A percentile compares a stretch with the other conserved stretches of the same genome.
phyloP scores from a whole-genome alignment of 2,329 filamentous ascomycete species.

The Exophiala alcalophila region DNA sequence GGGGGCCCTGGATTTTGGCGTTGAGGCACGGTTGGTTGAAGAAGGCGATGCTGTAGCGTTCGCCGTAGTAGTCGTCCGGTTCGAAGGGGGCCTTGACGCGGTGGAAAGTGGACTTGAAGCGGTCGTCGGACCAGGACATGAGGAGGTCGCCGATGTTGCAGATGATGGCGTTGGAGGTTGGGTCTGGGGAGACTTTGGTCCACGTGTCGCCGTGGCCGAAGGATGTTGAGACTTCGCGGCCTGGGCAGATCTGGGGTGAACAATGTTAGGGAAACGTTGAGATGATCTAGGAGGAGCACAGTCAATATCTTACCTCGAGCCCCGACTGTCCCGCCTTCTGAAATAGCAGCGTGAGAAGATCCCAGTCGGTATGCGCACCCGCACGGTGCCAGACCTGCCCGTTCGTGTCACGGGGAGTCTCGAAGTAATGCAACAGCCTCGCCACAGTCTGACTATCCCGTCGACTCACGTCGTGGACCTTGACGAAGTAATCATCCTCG shows the following conservation, averaged over 20 bases:
- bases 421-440: slow-evolving; percentile 58
- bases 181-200: slow-evolving; percentile 58
- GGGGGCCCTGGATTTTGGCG: slow-evolving; percentile 57
- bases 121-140: slow-evolving; percentile 54
- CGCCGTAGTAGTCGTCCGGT: slow-evolving; percentile 54
- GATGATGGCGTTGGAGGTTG: slow-evolving; percentile 51
- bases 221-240: slow-evolving; percentile 57
- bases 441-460: slow-evolving; percentile 56
- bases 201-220: slow-evolving; percentile 60
- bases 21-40: slow-evolving; percentile 64
- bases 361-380: slow-evolving; percentile 64
- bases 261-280: too few relatives aligned
- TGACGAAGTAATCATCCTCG: slow-evolving; percentile 55
- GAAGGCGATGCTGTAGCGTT: slow-evolving; percentile 63
- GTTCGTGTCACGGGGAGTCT: slow-evolving; percentile 34
- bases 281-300: too few relatives aligned
- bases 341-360: slow-evolving; percentile 61
- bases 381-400: slow-evolving; percentile 42
- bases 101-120: slow-evolving; percentile 65
- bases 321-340: slow-evolving; percentile 60
- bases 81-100: slow-evolving; percentile 61
- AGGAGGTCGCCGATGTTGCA: slow-evolving; percentile 66
- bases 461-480: slow-evolving; percentile 51
- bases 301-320: too few relatives aligned
- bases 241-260: slow-evolving; percentile 26